These are phyloP conservation scores for Cryptococcus hybrid DNA, from an alignment of 1,284 basidiomycete species.

Conservation along the genomic window DNA sequence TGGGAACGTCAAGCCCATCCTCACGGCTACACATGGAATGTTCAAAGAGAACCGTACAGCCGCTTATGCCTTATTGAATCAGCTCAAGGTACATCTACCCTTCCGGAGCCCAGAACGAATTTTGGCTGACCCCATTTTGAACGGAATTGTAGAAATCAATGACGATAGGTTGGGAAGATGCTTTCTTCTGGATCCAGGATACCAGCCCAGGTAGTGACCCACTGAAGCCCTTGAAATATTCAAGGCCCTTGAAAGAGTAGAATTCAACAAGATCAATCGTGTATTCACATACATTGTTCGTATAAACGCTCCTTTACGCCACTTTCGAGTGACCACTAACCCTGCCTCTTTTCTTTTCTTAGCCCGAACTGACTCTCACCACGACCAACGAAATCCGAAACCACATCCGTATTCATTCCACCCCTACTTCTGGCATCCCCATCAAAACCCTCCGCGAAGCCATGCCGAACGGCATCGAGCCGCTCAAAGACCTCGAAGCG, in stretches of 20 bases:
- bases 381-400: slow-evolving; percentile 33
- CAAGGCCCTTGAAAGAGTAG: slow-evolving; percentile 39
- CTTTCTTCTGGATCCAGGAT: slow-evolving; percentile 34
- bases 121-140: not conserved
- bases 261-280: slow-evolving; percentile 41
- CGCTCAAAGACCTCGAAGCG: slow-evolving; percentile 33
- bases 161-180: slow-evolving; percentile 34
- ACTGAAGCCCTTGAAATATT: slow-evolving; percentile 35
- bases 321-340: not conserved
- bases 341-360: not conserved
- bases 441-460: slow-evolving; percentile 34
- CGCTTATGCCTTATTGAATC: slow-evolving; percentile 27
- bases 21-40: slow-evolving; percentile 16
- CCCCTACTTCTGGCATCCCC: slow-evolving; percentile 27
- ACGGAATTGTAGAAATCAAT: slow-evolving; percentile 16
- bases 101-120: no score
- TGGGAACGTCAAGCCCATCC: not conserved
- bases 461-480: slow-evolving; percentile 21
- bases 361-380: slow-evolving; percentile 42
- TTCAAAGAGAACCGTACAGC: slow-evolving; percentile 33
- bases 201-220: slow-evolving; percentile 28
- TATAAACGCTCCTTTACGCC: not conserved
- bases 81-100: slow-evolving; percentile 27
- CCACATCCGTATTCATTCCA: slow-evolving; percentile 42
- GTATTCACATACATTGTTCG: slow-evolving; percentile 45